Evolutionary conservation across 2,329 filamentous ascomycete genomes (phyloP).

Genomic region (Scedosporium aurantiacum): DNA sequence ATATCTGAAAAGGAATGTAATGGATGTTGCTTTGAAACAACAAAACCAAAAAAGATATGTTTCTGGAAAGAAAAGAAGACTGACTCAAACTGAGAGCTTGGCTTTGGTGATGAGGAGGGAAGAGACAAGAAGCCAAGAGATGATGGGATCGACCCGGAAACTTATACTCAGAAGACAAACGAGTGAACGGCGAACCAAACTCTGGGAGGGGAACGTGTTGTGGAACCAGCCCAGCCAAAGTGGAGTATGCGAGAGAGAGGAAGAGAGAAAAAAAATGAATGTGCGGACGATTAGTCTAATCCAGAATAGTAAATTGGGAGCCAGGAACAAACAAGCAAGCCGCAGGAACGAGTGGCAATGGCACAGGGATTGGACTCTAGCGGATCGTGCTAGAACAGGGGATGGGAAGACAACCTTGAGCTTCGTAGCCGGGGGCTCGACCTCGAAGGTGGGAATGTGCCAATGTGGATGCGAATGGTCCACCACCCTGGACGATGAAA

Average conservation of each 20-base stretch:
- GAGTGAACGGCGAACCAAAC: slow-evolving; percentile 7
- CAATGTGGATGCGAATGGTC: neutral
- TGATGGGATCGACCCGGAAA: slow-evolving; percentile 3
- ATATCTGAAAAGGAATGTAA: slow-evolving; percentile 13
- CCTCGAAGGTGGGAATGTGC: too few relatives aligned
- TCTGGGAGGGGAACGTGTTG: neutral
- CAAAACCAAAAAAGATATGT: neutral
- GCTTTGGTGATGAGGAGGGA: slow-evolving; percentile 7
- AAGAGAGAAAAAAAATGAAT: neutral
- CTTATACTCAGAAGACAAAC: slow-evolving; percentile 9
- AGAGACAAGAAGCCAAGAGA: neutral
- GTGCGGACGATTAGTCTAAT: slow-evolving; percentile 11
- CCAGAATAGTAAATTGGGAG: slow-evolving; percentile 9
- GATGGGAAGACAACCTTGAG: neutral
- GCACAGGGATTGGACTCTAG: slow-evolving; percentile 1
- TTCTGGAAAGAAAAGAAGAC: slow-evolving; percentile 7
- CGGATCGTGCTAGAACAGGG: neutral
- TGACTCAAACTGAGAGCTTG: neutral
- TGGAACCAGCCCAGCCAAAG: neutral
- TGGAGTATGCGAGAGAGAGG: neutral
- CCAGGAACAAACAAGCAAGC: slow-evolving; percentile 16
- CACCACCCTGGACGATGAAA: neutral
- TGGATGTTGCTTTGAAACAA: slow-evolving; percentile 5
- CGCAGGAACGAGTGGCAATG: slow-evolving; percentile 15
- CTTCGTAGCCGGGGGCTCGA: neutral